These are phyloP conservation scores for Xylaria bambusicola DNA, from an alignment of 495 filamentous ascomycete genomes.

Conservation along the genomic window DNA sequence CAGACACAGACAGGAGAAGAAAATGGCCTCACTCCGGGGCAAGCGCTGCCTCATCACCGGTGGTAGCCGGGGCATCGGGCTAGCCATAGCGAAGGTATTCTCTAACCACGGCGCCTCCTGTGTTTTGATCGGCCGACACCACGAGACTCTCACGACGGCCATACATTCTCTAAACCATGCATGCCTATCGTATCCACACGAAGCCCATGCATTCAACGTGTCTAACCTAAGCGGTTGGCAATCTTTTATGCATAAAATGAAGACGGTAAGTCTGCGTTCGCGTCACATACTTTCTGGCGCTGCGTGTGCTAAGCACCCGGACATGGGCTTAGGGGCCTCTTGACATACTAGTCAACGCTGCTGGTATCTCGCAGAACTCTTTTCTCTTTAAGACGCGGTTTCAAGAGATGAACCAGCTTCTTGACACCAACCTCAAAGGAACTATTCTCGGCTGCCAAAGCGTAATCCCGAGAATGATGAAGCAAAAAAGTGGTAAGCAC, in stretches of 20 bases:
- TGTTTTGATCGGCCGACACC: constrained; percentile 56
- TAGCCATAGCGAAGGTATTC: constrained; percentile 65
- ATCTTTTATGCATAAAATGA: constrained; percentile 3
- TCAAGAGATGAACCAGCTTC: constrained; percentile 46
- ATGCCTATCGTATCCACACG: constrained; percentile 25
- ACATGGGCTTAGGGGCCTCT: constrained; percentile 41
- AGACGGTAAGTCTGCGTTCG: constrained; percentile 22
- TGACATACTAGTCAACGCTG: constrained; percentile 77
- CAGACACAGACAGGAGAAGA: no score
- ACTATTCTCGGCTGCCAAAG: constrained; percentile 65
- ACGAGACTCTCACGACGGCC: constrained; percentile 40
- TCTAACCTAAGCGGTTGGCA: constrained; percentile 20
- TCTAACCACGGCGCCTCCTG: constrained; percentile 60
- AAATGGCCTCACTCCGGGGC: constrained; percentile 31
- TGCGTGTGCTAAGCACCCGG: no score
- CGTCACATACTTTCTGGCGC: no score
- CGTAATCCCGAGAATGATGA: constrained; percentile 56
- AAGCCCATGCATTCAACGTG: constrained; percentile 25
- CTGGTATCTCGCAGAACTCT: constrained; percentile 64
- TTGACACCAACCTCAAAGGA: constrained; percentile 71
- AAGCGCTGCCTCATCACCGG: constrained; percentile 44
- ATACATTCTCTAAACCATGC: constrained; percentile 22
- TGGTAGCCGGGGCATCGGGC: constrained; percentile 44
- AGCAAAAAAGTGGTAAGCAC: constrained; percentile 32
- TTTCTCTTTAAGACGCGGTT: constrained; percentile 54